These are phyloP conservation scores for Halophytophthora polymorphica DNA, from an alignment of 352 stramenopile species.

Conservation along the genomic window DNA sequence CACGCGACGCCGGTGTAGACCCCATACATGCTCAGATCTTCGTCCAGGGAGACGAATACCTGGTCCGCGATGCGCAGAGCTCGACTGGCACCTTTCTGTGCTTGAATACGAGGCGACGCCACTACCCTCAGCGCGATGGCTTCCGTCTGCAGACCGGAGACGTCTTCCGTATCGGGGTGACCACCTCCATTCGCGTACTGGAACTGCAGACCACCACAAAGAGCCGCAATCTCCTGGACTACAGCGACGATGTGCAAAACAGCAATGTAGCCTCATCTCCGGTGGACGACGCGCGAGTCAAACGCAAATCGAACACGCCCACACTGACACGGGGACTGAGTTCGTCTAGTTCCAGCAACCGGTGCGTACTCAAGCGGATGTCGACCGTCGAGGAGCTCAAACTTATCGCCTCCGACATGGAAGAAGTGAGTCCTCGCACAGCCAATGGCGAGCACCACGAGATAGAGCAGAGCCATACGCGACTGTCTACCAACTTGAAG, in stretches of 20 bases:
- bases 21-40: constrained; percentile 58
- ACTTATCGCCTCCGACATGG: constrained; percentile 21
- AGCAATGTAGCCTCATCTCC: not conserved
- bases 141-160: constrained; percentile 57
- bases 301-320: not conserved
- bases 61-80: constrained; percentile 50
- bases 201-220: constrained; percentile 19
- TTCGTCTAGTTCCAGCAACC: too few relatives aligned
- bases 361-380: constrained; percentile 7
- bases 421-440: constrained; percentile 18
- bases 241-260: not conserved
- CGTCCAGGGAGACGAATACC: constrained; percentile 59
- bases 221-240: not conserved
- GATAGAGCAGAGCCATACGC: not conserved
- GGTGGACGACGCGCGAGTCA: constrained; percentile 4
- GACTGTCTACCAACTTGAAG: not conserved
- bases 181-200: constrained; percentile 33
- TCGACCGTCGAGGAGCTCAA: constrained; percentile 20
- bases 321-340: not conserved
- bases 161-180: constrained; percentile 40
- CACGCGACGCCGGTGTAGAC: constrained; percentile 63
- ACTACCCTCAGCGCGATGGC: constrained; percentile 66
- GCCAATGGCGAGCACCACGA: constrained; percentile 3
- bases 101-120: constrained; percentile 60
- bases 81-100: constrained; percentile 61